Conservation (phyloP, 2,329 filamentous ascomycete genomes). For the Epichloe uncinata region DNA sequence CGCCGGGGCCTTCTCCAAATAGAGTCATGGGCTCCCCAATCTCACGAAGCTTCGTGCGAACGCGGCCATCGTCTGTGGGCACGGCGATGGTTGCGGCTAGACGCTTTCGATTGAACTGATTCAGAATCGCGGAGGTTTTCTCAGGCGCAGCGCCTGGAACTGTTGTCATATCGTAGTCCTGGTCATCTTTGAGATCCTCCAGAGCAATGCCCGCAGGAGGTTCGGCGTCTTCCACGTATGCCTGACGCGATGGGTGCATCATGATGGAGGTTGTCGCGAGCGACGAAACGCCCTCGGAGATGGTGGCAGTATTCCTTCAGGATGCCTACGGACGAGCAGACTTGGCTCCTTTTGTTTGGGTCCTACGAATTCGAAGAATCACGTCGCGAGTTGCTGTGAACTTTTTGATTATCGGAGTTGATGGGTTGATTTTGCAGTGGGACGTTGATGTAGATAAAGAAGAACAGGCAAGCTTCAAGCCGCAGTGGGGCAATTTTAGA, state of each 20-base stretch:
- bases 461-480: neutral
- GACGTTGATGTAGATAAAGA: neutral
- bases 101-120: conserved; percentile 83
- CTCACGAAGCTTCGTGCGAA: conserved; percentile 67
- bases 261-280: conserved; percentile 23
- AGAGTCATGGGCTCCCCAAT: conserved; percentile 89
- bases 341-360: neutral
- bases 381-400: neutral
- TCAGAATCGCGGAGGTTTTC: conserved; percentile 72
- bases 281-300: neutral
- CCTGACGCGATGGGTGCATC: conserved; percentile 82
- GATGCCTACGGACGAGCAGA: neutral
- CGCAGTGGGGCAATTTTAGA: neutral
- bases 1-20: conserved; percentile 79
- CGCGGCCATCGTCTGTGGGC: conserved; percentile 82
- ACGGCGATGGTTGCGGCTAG: conserved; percentile 80
- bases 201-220: conserved; percentile 37
- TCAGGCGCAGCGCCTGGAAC: conserved; percentile 58
- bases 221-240: conserved; percentile 80
- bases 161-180: conserved; percentile 69
- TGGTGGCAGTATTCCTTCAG: neutral
- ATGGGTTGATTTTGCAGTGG: neutral
- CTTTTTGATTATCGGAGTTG: neutral
- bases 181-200: conserved; percentile 49
- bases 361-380: neutral